phyloP scores from a whole-genome alignment of 768 basidiomycete genomes.

The Mrakia frigida region DNA sequence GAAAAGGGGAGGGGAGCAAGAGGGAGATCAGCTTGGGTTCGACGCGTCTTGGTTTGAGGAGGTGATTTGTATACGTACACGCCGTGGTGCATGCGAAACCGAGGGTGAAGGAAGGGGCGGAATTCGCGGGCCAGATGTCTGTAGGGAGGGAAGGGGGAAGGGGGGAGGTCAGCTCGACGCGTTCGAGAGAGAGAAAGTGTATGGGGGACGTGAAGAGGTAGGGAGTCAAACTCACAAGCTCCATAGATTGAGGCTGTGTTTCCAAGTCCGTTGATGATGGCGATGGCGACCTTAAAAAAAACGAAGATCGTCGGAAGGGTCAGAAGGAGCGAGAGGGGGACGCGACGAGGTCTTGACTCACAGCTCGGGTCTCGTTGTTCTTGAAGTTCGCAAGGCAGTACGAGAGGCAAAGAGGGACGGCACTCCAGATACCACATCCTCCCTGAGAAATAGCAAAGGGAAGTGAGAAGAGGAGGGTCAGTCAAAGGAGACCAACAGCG shows the following conservation, averaged over 20 bases:
- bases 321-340: too few relatives aligned
- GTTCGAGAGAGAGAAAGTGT: not conserved
- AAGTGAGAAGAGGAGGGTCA: too few relatives aligned
- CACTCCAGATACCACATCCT: conserved; percentile 43
- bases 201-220: not conserved
- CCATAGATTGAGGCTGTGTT: not conserved
- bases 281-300: conserved; percentile 34
- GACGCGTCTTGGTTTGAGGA: not conserved
- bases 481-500: too few relatives aligned
- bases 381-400: conserved; percentile 43
- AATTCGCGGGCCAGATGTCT: not conserved
- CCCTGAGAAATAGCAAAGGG: conserved; percentile 39
- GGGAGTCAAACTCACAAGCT: not conserved
- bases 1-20: not conserved
- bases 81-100: not conserved
- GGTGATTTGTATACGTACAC: not conserved
- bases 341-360: conserved; percentile 1
- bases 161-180: not conserved
- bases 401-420: conserved; percentile 41
- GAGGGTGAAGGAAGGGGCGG: not conserved
- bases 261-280: conserved; percentile 42
- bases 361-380: conserved; percentile 41
- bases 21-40: not conserved
- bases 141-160: not conserved
- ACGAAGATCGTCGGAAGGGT: not conserved